These are phyloP conservation scores for Pseudogymnoascus sp. DNA, from an alignment of 2,329 filamentous ascomycete species.

Conservation along the genomic window DNA sequence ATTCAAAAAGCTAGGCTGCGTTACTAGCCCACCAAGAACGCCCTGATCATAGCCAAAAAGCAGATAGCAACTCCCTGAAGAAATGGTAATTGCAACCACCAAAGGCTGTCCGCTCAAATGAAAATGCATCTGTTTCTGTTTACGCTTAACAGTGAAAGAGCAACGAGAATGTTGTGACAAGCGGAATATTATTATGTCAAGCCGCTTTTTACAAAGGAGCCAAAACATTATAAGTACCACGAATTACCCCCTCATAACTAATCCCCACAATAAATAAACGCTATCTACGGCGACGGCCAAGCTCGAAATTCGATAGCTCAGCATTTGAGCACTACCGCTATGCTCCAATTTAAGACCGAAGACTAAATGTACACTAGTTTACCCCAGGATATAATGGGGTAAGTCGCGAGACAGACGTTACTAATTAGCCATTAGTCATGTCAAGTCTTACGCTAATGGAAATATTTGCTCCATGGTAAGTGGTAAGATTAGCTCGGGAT, in stretches of 20 bases:
- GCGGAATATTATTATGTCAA: neutral
- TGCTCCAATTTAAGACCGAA: neutral
- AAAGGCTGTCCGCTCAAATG: neutral
- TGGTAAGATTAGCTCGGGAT: neutral
- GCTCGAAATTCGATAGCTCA: neutral
- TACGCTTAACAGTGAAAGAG: neutral
- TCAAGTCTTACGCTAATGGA: neutral
- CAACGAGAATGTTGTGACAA: neutral
- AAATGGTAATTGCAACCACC: constrained; percentile 47
- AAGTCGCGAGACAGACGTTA: neutral
- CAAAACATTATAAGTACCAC: neutral
- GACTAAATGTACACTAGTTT: neutral
- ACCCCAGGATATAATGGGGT: neutral
- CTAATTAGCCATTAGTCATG: neutral
- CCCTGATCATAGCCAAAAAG: constrained; percentile 38
- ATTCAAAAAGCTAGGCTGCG: constrained; percentile 31
- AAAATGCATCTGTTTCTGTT: neutral
- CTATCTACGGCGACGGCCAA: neutral
- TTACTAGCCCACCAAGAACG: constrained; percentile 31
- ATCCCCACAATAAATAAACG: neutral
- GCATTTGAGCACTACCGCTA: neutral
- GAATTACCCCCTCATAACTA: neutral
- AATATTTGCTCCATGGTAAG: neutral
- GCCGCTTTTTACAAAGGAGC: neutral
- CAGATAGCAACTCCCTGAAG: constrained; percentile 54